A percentile compares a stretch with the other conserved stretches of the same genome.
Evolutionary conservation across 164 flowering plant species (phyloP).

Genomic region (Saururus chinensis): DNA sequence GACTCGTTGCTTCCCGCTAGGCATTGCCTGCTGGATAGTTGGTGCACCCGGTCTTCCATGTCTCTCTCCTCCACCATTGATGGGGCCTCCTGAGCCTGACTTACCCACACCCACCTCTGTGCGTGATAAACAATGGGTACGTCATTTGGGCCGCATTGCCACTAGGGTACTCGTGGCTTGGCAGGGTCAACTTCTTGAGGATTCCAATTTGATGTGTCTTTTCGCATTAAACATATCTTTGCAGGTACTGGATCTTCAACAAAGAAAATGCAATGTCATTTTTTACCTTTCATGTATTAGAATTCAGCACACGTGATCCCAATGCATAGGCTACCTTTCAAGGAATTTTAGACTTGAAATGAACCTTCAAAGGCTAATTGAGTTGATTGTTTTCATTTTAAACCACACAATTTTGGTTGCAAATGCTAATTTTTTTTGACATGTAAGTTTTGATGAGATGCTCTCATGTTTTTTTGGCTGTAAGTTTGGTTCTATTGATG

Average conservation of each 20-base stretch:
- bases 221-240: background rate
- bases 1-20: no score
- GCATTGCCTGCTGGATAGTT: no score
- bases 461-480: background rate
- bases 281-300: conserved; percentile 86
- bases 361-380: conserved; percentile 74
- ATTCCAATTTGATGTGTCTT: no score
- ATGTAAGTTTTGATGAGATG: conserved; percentile 38
- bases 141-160: no score
- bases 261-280: conserved; percentile 69
- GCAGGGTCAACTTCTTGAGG: no score
- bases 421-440: conserved; percentile 69
- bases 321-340: no score
- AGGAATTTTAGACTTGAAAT: conserved; percentile 73
- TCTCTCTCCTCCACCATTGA: no score
- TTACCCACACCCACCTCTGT: no score
- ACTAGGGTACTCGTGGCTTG: no score
- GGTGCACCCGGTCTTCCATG: no score
- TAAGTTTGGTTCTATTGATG: background rate
- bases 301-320: conserved; percentile 75
- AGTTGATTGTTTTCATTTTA: conserved; percentile 67
- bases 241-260: conserved; percentile 75
- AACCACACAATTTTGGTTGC: conserved; percentile 58
- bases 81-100: no score
- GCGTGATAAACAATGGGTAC: no score